Percentiles rank a stretch among this genome's conserved stretches.
These are phyloP conservation scores for Calonectria fujianensis DNA, from an alignment of 2,329 filamentous ascomycete genomes.

Conservation along the genomic window DNA sequence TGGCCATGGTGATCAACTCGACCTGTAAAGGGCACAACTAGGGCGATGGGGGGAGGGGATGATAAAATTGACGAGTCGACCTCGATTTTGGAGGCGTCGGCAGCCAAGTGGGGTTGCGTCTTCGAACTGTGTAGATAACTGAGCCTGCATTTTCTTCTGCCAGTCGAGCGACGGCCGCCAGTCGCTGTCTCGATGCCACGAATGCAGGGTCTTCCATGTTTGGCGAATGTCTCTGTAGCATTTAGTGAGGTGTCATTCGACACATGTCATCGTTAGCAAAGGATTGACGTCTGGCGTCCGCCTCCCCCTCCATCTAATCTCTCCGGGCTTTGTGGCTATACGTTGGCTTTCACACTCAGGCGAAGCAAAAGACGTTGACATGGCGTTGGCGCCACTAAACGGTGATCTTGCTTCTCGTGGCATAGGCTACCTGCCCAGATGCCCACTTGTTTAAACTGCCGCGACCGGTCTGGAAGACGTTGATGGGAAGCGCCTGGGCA, in stretches of 20 bases:
- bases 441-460: not conserved
- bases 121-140: slow-evolving; percentile 41
- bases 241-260: slow-evolving; percentile 20
- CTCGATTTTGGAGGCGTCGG: slow-evolving; percentile 3
- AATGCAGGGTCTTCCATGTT: slow-evolving; percentile 35
- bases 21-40: slow-evolving; percentile 7
- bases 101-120: not conserved
- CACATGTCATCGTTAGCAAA: slow-evolving; percentile 38
- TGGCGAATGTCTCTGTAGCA: slow-evolving; percentile 26
- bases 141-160: slow-evolving; percentile 47
- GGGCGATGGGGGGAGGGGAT: slow-evolving; percentile 4
- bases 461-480: not conserved
- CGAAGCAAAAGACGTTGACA: slow-evolving; percentile 36
- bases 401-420: not conserved
- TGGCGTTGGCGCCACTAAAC: slow-evolving; percentile 26
- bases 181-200: slow-evolving; percentile 44
- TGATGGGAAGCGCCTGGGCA: not conserved
- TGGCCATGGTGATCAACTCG: slow-evolving; percentile 12
- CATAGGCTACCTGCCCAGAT: not conserved
- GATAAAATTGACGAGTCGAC: slow-evolving; percentile 50
- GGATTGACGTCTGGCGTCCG: slow-evolving; percentile 20
- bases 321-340: slow-evolving; percentile 26
- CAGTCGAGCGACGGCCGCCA: slow-evolving; percentile 42
- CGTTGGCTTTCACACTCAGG: slow-evolving; percentile 38
- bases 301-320: slow-evolving; percentile 24